phyloP scores from a whole-genome alignment of 2,329 filamentous ascomycete species.

The Cytospora leucostoma region DNA sequence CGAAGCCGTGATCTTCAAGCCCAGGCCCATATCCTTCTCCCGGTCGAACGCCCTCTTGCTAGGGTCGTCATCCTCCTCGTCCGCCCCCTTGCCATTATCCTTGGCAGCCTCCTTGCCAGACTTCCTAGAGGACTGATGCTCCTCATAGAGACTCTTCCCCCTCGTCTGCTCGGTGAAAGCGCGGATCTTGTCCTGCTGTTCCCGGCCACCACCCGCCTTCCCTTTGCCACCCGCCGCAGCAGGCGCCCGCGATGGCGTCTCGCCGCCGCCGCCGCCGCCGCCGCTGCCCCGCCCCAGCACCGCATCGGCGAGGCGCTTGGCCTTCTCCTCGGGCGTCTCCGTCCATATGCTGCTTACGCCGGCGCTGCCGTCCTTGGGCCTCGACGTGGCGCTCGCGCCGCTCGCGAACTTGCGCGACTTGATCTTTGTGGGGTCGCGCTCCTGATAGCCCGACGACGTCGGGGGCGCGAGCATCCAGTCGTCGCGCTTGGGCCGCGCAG shows the following conservation, averaged over 20 bases:
- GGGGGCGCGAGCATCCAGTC: slow-evolving; percentile 82
- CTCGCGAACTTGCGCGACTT: slow-evolving; percentile 82
- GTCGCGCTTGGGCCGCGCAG: slow-evolving; percentile 66
- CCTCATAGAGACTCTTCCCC: slow-evolving; percentile 60
- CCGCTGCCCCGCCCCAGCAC: slow-evolving; percentile 69
- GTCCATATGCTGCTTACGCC: slow-evolving; percentile 77
- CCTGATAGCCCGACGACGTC: slow-evolving; percentile 54
- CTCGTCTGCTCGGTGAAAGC: slow-evolving; percentile 56
- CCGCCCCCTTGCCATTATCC: slow-evolving; percentile 43
- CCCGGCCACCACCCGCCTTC: slow-evolving; percentile 33
- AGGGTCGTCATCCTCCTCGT: slow-evolving; percentile 82
- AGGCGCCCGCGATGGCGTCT: no score
- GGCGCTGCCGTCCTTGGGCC: slow-evolving; percentile 39
- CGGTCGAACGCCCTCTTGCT: slow-evolving; percentile 85
- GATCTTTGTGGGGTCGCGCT: slow-evolving; percentile 79
- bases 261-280: no score
- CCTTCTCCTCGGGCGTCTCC: slow-evolving; percentile 87
- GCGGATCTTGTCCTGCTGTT: slow-evolving; percentile 58
- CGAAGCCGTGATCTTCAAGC: slow-evolving; percentile 68
- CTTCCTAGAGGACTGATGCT: slow-evolving; percentile 50
- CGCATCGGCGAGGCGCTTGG: slow-evolving; percentile 75
- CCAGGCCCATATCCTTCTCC: slow-evolving; percentile 89
- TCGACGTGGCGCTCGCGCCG: slow-evolving; percentile 36
- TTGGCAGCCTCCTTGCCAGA: slow-evolving; percentile 23
- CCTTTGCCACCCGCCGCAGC: slow-evolving; percentile 41